Evolutionary conservation across 2,329 filamentous ascomycete species (phyloP), one percentile per base, ranked within the genome.

Genomic region (Alternaria arborescens): DNA sequence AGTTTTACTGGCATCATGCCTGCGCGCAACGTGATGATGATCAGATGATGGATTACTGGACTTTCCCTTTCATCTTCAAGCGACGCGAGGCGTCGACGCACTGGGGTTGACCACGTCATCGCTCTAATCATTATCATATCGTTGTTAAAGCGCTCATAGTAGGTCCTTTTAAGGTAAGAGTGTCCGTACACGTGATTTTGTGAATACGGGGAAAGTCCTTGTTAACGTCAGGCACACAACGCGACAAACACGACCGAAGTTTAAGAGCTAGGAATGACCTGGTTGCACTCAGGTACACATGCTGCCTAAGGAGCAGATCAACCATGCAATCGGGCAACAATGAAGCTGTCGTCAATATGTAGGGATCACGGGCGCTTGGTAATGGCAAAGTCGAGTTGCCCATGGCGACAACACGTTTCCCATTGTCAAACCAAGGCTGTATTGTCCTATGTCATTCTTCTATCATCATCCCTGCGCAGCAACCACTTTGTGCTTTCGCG

Each of bases 1-100:
- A 36, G 5, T 8, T 38, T 41, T 58, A 26, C 65, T 41, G 43
- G 62, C 62, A 67, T 67, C 34, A 67, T 67, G 61, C 68, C 48
- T 55, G 61, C 41, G 51, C 20, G 51, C 38, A 26, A 44, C 18
- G 24, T 54, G 50, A 58, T 43, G 40, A 48, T 58, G 65, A 55
- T 55, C 52, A 58, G 46, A 60, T 59, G 60, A 55, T 53, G 56
- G 40, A 28, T 44, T 26, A 24, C 6, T 53, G 55, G 43, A 42
- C 58, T 22, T 46, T 57, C 41, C 43, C 56, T 44, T 38, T 60
- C 52, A 52, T 60, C 52, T 57, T 41, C 22, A 16, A 38, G 26
- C 32, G 7, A 42, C 28, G 32, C 26, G 46, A 56, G 42, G 58
- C 41, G 40, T 52, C 30, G n/a, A 52, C 28, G 38, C 52, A 26